Evolutionary conservation across 345 rosid genomes (phyloP).

Genomic region (Moricandia moricandioides): DNA sequence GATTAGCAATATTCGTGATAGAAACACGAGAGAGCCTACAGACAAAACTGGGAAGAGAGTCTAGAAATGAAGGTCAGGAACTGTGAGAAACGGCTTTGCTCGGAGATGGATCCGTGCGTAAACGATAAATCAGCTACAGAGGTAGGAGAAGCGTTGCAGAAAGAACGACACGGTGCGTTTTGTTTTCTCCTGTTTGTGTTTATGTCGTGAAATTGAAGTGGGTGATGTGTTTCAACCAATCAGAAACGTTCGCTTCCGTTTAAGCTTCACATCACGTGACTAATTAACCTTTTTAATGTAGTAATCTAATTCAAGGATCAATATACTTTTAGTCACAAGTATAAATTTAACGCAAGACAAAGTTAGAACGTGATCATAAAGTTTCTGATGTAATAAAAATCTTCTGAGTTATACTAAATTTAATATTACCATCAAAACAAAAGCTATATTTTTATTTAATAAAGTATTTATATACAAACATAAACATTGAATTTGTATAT

Average conservation of each 20-base stretch:
- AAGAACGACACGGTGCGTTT: slow-evolving; percentile 40
- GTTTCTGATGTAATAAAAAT: not conserved
- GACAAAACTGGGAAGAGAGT: not conserved
- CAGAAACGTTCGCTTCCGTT: slow-evolving; percentile 10
- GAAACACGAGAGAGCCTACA: slow-evolving; percentile 10
- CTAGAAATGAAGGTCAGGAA: not conserved
- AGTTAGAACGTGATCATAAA: not conserved
- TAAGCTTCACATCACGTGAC: not conserved
- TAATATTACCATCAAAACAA: not conserved
- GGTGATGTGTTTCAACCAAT: slow-evolving; percentile 36
- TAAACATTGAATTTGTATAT: not conserved
- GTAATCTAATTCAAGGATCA: not conserved
- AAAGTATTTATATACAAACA: not conserved
- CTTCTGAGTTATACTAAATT: not conserved
- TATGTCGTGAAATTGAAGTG: slow-evolving; percentile 29
- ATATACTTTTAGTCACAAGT: not conserved
- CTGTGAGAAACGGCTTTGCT: slow-evolving; percentile 6
- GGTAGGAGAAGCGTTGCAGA: slow-evolving; percentile 20
- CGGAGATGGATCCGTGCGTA: slow-evolving; percentile 16
- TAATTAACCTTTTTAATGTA: not conserved
- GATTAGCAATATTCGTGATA: not conserved
- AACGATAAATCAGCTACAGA: not conserved
- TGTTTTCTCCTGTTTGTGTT: slow-evolving; percentile 7
- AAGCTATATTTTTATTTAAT: too few species aligned
- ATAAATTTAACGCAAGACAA: slow-evolving; percentile 7